Evolutionary conservation across 495 filamentous ascomycete species (phyloP).

Genomic region (Podospora pseudocomata): DNA sequence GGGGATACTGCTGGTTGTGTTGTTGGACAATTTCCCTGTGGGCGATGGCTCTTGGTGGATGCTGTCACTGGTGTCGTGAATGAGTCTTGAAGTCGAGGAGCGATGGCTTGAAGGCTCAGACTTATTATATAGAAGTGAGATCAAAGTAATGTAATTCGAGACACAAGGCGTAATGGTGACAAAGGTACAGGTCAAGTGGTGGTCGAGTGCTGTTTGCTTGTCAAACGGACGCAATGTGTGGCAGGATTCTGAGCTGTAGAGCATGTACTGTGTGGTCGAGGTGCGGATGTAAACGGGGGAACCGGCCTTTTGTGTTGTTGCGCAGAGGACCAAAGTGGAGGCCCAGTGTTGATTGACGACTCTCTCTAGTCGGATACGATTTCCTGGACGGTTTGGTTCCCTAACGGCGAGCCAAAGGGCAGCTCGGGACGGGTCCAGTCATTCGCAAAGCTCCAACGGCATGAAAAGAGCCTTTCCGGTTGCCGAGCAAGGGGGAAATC

Average conservation of each 20-base stretch:
- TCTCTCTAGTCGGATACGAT: conserved; percentile 9
- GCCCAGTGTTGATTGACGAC: conserved; percentile 14
- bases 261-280: conserved; percentile 25
- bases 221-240: conserved; percentile 19
- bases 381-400: conserved; percentile 15
- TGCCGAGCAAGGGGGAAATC: conserved; percentile 24
- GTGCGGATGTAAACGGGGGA: conserved; percentile 28
- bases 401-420: conserved; percentile 18
- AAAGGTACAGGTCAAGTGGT: background rate
- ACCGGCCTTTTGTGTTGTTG: conserved; percentile 23
- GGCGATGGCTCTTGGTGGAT: background rate
- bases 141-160: conserved; percentile 2
- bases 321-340: conserved; percentile 18
- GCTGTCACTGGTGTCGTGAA: background rate
- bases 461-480: conserved; percentile 24
- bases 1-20: background rate
- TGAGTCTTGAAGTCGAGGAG: background rate
- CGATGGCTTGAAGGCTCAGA: background rate
- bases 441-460: conserved; percentile 18
- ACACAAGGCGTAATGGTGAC: background rate
- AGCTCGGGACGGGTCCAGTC: conserved; percentile 19
- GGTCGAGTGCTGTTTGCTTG: conserved; percentile 13
- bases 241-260: conserved; percentile 13
- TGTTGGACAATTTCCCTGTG: background rate
- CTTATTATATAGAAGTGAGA: background rate